phyloP scores from a whole-genome alignment of 805 yeast species.

The Yarrowia sp. region DNA sequence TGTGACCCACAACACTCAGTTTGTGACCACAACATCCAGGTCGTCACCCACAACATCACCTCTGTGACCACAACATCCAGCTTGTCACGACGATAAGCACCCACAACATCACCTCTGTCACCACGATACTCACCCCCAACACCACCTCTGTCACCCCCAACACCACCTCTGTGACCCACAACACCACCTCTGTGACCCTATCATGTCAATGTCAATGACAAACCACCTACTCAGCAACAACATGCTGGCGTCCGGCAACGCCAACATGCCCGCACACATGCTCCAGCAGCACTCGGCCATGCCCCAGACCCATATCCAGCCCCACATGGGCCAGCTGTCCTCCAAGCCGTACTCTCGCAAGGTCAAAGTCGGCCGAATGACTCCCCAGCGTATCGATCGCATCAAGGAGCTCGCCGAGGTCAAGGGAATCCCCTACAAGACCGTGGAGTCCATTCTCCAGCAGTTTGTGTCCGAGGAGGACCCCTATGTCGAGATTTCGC shows the following conservation, averaged over 20 bases:
- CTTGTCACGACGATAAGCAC: too few species aligned
- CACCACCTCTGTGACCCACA: too few species aligned
- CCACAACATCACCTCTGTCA: too few species aligned
- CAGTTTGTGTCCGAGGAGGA: slow-evolving; percentile 37
- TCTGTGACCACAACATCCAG: too few species aligned
- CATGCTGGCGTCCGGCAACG: slow-evolving; percentile 3
- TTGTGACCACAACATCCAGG: too few species aligned
- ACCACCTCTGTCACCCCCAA: too few species aligned
- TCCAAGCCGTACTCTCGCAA: slow-evolving; percentile 29
- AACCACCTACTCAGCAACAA: slow-evolving; percentile 28
- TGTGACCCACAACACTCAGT: too few species aligned
- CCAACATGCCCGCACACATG: background rate
- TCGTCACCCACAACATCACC: too few species aligned
- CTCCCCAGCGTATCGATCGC: slow-evolving; percentile 43
- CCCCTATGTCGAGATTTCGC: slow-evolving; percentile 30
- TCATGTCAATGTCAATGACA: slow-evolving; percentile 33
- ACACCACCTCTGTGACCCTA: too few species aligned
- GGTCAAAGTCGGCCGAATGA: slow-evolving; percentile 46
- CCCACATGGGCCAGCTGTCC: background rate
- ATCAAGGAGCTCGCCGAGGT: slow-evolving; percentile 46
- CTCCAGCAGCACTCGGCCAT: slow-evolving; percentile 6
- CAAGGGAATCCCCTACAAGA: slow-evolving; percentile 46
- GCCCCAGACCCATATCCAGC: too few species aligned
- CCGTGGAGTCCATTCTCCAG: slow-evolving; percentile 46
- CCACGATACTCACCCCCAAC: too few species aligned